phyloP scores from a whole-genome alignment of 805 yeast species.

The Metschnikowia santaceciliae region DNA sequence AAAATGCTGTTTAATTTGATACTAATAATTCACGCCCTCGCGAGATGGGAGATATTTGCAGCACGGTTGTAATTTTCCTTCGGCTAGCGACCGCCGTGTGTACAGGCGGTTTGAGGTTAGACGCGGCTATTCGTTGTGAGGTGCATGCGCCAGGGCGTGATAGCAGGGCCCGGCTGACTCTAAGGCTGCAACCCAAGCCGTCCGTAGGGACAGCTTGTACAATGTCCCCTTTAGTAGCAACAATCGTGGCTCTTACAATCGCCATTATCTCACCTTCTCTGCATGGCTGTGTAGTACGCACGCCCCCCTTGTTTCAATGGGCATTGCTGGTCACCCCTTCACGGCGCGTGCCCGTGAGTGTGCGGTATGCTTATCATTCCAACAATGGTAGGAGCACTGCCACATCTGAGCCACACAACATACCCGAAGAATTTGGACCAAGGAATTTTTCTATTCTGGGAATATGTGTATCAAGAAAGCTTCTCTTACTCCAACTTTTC shows the following conservation, averaged over 20 bases:
- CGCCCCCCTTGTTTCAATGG: background rate
- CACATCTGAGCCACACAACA: background rate
- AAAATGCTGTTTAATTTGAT: slow-evolving; percentile 1
- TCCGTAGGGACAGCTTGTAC: no score
- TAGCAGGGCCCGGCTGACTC: background rate
- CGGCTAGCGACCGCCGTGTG: background rate
- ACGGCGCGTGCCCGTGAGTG: background rate
- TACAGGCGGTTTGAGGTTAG: background rate
- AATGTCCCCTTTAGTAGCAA: no score
- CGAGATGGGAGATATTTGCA: background rate
- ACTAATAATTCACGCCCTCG: background rate
- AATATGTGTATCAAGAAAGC: no score
- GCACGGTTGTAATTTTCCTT: background rate
- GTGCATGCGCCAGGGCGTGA: background rate
- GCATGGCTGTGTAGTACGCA: background rate
- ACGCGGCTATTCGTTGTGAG: background rate
- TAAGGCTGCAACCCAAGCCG: no score
- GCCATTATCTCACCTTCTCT: background rate
- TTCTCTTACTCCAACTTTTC: no score
- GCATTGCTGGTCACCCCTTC: background rate
- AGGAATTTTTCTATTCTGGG: no score
- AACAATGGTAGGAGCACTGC: slow-evolving; percentile 1
- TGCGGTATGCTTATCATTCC: background rate
- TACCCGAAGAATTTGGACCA: no score
- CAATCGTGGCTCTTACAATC: no score